These are phyloP conservation scores for Tetrahymena elliotti DNA, from an alignment of 73 alveolate species.

Conservation along the genomic window DNA sequence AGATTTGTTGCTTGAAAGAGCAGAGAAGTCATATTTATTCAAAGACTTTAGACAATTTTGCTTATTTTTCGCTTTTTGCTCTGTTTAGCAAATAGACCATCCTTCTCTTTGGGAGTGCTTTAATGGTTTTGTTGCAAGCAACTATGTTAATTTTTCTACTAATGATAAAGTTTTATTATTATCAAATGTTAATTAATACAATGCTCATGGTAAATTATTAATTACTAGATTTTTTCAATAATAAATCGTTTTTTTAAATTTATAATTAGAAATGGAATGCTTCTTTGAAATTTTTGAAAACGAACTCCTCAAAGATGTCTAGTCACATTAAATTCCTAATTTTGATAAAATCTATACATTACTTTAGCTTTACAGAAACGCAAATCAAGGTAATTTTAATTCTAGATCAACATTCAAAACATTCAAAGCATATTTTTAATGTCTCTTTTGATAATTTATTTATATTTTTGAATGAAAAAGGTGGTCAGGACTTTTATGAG, in stretches of 20 bases:
- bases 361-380: background rate
- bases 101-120: background rate
- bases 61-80: background rate
- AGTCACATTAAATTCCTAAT: background rate
- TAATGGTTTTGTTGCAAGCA: background rate
- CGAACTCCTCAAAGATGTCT: background rate
- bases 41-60: background rate
- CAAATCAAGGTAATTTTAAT: background rate
- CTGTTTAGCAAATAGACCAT: background rate
- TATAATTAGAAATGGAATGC: background rate
- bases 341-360: background rate
- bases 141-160: background rate
- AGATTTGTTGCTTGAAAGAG: background rate
- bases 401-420: too few relatives aligned
- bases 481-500: background rate
- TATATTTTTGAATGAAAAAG: background rate
- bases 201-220: background rate
- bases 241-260: too few relatives aligned
- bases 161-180: background rate
- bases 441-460: background rate
- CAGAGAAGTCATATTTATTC: background rate
- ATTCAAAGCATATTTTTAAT: background rate
- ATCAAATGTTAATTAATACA: background rate
- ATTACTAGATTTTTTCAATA: background rate
- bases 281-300: background rate